Conservation (phyloP, 371 early-diverging fungal species). For the Lichtheimia corymbifera region DNA sequence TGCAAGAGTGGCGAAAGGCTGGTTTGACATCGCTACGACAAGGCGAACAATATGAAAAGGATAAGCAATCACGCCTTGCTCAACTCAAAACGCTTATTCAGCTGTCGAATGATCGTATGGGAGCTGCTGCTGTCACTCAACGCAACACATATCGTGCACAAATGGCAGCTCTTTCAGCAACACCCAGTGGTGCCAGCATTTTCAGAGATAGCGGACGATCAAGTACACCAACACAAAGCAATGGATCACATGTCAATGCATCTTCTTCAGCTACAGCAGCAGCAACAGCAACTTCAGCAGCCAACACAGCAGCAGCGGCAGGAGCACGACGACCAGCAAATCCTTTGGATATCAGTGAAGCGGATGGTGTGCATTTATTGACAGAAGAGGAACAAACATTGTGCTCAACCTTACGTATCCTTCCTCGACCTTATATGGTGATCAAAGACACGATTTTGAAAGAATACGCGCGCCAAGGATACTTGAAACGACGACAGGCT, state of each 20-base stretch:
- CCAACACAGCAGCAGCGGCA: slow-evolving; percentile 33
- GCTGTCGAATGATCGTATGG: slow-evolving; percentile 40
- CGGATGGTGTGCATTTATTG: slow-evolving; percentile 88
- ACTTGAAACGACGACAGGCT: slow-evolving; percentile 73
- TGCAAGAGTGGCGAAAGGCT: slow-evolving; percentile 90
- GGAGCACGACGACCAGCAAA: slow-evolving; percentile 59
- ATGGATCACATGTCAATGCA: slow-evolving; percentile 1
- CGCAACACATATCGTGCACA: slow-evolving; percentile 26
- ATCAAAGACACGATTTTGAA: slow-evolving; percentile 88
- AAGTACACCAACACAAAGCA: slow-evolving; percentile 7
- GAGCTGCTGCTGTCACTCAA: slow-evolving; percentile 17
- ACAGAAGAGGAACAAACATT: slow-evolving; percentile 77
- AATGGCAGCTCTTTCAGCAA: slow-evolving; percentile 18
- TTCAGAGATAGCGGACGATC: slow-evolving; percentile 30
- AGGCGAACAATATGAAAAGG: slow-evolving; percentile 72
- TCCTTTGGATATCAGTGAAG: slow-evolving; percentile 76
- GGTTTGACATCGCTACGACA: slow-evolving; percentile 81
- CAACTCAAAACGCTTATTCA: slow-evolving; percentile 44
- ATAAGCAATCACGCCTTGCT: slow-evolving; percentile 49
- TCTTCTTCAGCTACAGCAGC: neutral
- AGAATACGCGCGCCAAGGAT: slow-evolving; percentile 78
- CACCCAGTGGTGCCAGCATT: slow-evolving; percentile 25
- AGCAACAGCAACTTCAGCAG: slow-evolving; percentile 12
- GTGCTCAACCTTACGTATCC: slow-evolving; percentile 81
- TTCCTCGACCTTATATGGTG: slow-evolving; percentile 84